Percentiles rank a stretch among this genome's conserved stretches.
These are phyloP conservation scores for Tetracladium maxilliforme DNA, from an alignment of 2,329 filamentous ascomycete genomes.

Conservation along the genomic window DNA sequence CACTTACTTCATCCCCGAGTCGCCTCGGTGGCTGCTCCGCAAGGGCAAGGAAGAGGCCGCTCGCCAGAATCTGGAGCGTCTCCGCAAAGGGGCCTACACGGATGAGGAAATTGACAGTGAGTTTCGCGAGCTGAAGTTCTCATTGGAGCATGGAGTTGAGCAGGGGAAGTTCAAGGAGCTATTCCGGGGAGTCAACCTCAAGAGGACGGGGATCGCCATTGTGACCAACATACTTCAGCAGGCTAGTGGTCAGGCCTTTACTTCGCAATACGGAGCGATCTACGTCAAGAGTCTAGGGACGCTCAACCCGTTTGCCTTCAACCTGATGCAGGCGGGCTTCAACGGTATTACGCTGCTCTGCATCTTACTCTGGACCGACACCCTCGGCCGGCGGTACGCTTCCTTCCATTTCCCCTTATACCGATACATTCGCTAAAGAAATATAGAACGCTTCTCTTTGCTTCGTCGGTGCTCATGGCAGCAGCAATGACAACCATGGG, in stretches of 20 bases:
- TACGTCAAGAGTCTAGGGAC: conserved; percentile 3
- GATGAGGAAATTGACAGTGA: conserved; percentile 1
- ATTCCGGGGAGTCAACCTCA: conserved; percentile 1
- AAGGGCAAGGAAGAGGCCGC: conserved; percentile 14
- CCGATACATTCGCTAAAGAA: conserved; percentile 4
- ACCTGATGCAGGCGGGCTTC: conserved; percentile 1
- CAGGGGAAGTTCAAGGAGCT: conserved; percentile 2
- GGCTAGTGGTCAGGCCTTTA: conserved; percentile 4
- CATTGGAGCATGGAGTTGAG: conserved; percentile 1
- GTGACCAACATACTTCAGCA: conserved; percentile 3
- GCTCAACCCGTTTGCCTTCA: conserved; percentile 4
- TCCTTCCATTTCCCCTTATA: conserved; percentile 4
- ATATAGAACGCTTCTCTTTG: conserved; percentile 9
- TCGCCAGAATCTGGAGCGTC: conserved; percentile 7
- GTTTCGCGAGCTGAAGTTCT: conserved; percentile 1
- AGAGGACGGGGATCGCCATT: conserved; percentile 1
- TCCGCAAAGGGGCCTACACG: conserved; percentile 6
- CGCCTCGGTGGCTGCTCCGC: conserved; percentile 14
- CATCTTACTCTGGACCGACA: conserved; percentile 1
- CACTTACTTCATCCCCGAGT: conserved; percentile 15
- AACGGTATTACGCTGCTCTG: conserved; percentile 1
- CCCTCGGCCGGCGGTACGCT: conserved; percentile 1
- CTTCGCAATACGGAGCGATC: conserved; percentile 4
- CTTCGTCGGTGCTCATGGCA: conserved; percentile 13
- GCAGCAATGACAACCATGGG: conserved; percentile 19